Base-by-base conservation (phyloP, 768 basidiomycete species). In the Gymnopilus junonius region DNA sequence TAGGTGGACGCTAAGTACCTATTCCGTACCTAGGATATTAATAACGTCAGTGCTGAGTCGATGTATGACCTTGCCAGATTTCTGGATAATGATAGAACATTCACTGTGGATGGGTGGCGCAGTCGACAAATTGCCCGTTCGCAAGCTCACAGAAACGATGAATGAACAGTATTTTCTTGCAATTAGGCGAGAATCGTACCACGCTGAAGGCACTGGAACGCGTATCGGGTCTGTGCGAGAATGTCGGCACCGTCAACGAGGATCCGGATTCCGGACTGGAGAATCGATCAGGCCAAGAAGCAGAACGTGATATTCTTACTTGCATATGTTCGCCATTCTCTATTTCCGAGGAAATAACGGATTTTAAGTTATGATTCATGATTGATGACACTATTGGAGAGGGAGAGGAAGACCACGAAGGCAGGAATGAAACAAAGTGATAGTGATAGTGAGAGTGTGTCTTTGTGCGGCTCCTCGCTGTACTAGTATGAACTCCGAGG, bases 271-370 rank as follows among this genome's bases (percentile, higher is more conserved):
- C 29, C 3, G 17, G 48, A 29, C 27, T 51, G 29, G n/a, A 31
- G 29, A 14, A 50, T n/a, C n/a, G 29, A 51, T 32, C 14, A 20
- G 11, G 11, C 35, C 35, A 32, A 51, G 48, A 31, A 32, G 48
- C 48, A 20, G 7, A 29, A 31, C 32, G 15, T 51, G 48, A 51
- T 51, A 51, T 29, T n/a, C n/a, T n/a, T n/a, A n/a, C n/a, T n/a
- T n/a, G n/a, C 40, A n/a, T 20, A 42, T 20, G 48, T 51, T 51
- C n/a, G 25, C 32, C 31, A n/a, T 32, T 11, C 15, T 2, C 29
- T 17, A 51, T 51, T 51, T 55, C 54, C 54, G 54, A 55, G 54
- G 54, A 20, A 37, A 25, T 55, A 55, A 40, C 35, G 54, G 54
- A 55, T 17, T 55, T 55, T 40, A 29, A 17, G 54, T 12, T 27